Base-by-base conservation (phyloP, 2,329 filamentous ascomycete species). In the Blumeriella jaapii region DNA sequence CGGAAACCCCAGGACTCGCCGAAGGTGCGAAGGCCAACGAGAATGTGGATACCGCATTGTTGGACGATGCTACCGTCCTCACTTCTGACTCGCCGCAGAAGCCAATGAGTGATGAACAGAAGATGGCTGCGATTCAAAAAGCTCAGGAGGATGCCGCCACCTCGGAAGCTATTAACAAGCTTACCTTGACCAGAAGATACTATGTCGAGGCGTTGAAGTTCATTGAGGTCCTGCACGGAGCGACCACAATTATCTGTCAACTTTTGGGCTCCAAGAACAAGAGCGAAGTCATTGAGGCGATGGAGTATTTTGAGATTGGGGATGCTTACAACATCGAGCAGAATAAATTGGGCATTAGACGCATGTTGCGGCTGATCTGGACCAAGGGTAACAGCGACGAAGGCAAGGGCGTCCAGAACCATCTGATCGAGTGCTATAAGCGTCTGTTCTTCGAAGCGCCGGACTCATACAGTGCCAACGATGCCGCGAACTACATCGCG, bases 371-470 rank as follows among this genome's bases (percentile, higher is more conserved):
- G 34, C 68, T 98, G 13, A 98, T 98, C 58, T 98, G 91, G 91
- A 98, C 91, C 45, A 98, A 98, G 62, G 89, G 91, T 49, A 98
- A 96, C 61, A 96, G 86, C 51, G 91, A 98, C 53, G 93, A 98
- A 66, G 91, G 93, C 51, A 98, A 96, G 62, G 91, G 91, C 37
- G 87, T 98, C 2, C 93, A 98, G 56, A 83, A 82, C 2, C 91
- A 98, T 59, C 69, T 98, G 18, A 94, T 98, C 47, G 91, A 98
- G 49, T 94, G 85, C 58, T 98, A 98, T 65, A 91, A 82, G 55
- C 78, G 84, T 13, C 72, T 98, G 1, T 98, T 96, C 61, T 98
- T 98, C 51, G 85, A 94, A 54, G 87, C 93, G 0, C 91, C 91
- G 0, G 84, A 86, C 41, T 78, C 78, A 4, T 95, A 94, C 61